Conservation (phyloP, 148 eudicot genomes). For the Amaranthus cruentus region DNA sequence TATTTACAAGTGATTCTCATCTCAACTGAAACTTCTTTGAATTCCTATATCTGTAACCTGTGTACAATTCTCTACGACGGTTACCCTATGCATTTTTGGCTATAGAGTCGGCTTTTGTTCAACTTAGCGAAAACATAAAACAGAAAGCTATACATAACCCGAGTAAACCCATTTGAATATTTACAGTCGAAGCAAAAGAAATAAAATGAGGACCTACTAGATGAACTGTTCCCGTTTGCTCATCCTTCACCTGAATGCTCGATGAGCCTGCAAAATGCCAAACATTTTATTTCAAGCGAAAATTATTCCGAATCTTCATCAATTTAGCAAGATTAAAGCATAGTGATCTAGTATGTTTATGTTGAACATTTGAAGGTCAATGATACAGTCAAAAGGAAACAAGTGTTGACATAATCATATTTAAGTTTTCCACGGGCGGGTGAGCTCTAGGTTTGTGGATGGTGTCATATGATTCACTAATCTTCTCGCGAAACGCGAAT, state of each 20-base stretch:
- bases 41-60: not conserved
- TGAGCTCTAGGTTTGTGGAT: too few species aligned
- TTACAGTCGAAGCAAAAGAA: constrained; percentile 41
- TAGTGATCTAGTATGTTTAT: too few species aligned
- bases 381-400: too few species aligned
- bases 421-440: too few species aligned
- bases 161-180: constrained; percentile 29
- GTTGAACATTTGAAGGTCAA: too few species aligned
- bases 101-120: not conserved
- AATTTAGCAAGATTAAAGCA: too few species aligned
- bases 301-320: too few species aligned
- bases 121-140: not conserved
- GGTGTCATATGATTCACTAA: too few species aligned
- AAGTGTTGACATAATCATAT: too few species aligned
- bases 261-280: constrained; percentile 61
- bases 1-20: not conserved
- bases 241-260: constrained; percentile 73
- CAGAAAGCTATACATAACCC: constrained; percentile 21
- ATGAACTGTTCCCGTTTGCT: constrained; percentile 82
- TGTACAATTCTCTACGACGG: not conserved
- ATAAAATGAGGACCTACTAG: constrained; percentile 75
- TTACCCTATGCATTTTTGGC: constrained; percentile 1
- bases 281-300: too few species aligned
- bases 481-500: too few species aligned
- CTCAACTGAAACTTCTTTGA: not conserved